Evolutionary conservation across 2,329 filamentous ascomycete species (phyloP).

Genomic region (Diplocarpon mali): DNA sequence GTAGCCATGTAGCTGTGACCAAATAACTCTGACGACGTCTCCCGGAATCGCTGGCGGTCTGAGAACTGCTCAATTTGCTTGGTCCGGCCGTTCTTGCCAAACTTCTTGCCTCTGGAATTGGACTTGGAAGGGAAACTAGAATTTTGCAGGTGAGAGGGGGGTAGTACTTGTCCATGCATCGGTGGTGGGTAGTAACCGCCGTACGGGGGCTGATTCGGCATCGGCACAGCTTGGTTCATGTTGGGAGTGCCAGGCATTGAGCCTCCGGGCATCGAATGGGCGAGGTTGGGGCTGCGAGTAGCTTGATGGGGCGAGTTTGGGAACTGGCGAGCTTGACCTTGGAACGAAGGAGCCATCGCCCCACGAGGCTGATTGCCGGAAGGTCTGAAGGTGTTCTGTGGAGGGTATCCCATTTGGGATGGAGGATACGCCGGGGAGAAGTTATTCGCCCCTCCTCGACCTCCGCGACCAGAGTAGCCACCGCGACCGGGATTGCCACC

Average conservation of each 20-base stretch:
- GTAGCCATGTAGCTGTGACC: slow-evolving; percentile 15
- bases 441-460: slow-evolving; percentile 43
- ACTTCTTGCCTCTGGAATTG: slow-evolving; percentile 10
- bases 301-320: slow-evolving; percentile 56
- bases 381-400: slow-evolving; percentile 26
- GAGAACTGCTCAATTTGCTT: slow-evolving; percentile 21
- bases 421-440: slow-evolving; percentile 40
- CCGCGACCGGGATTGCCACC: slow-evolving; percentile 37
- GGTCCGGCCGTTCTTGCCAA: slow-evolving; percentile 9
- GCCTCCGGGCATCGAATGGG: slow-evolving; percentile 55
- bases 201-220: slow-evolving; percentile 42
- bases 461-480: slow-evolving; percentile 39
- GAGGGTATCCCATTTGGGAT: slow-evolving; percentile 41
- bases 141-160: slow-evolving; percentile 28
- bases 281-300: slow-evolving; percentile 53
- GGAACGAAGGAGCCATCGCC: slow-evolving; percentile 35
- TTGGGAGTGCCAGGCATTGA: slow-evolving; percentile 59
- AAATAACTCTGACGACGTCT: slow-evolving; percentile 21
- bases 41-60: slow-evolving; percentile 15
- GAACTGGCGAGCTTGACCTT: slow-evolving; percentile 38
- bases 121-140: neutral
- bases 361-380: slow-evolving; percentile 36
- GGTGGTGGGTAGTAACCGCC: slow-evolving; percentile 30
- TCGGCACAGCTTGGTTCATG: slow-evolving; percentile 56
- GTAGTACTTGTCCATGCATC: slow-evolving; percentile 41